These are phyloP conservation scores for Monosporascus sp. DNA, from an alignment of 2,329 filamentous ascomycete species.

Conservation along the genomic window DNA sequence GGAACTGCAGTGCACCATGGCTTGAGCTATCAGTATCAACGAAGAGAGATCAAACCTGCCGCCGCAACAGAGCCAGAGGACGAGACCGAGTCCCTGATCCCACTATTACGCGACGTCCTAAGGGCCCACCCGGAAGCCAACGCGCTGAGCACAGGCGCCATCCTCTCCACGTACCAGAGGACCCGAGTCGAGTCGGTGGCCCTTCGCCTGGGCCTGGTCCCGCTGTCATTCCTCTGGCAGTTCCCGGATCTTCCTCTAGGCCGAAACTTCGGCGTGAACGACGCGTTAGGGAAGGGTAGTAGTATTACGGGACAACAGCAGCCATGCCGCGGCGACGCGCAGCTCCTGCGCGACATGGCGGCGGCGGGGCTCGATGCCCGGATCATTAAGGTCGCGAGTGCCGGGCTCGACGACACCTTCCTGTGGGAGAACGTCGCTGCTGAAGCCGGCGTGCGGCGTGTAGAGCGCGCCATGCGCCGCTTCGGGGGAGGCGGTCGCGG, in stretches of 20 bases:
- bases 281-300: conserved; percentile 12
- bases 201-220: conserved; percentile 71
- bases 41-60: background rate
- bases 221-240: conserved; percentile 89
- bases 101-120: conserved; percentile 64
- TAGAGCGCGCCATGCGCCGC: conserved; percentile 51
- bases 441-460: conserved; percentile 36
- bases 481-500: conserved; percentile 64
- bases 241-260: conserved; percentile 63
- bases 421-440: conserved; percentile 77
- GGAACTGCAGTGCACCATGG: conserved; percentile 66
- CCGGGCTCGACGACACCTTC: conserved; percentile 73
- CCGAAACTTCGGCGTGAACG: conserved; percentile 26
- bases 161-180: conserved; percentile 91
- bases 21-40: conserved; percentile 58
- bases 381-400: conserved; percentile 91
- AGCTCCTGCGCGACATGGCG: conserved; percentile 76
- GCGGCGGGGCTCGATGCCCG: conserved; percentile 74
- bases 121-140: conserved; percentile 71
- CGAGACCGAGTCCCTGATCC: conserved; percentile 83
- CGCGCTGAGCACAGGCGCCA: conserved; percentile 84
- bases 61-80: conserved; percentile 38
- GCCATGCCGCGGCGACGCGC: conserved; percentile 35
- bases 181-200: conserved; percentile 93
- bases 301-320: background rate